These are phyloP conservation scores for Boletus huronensis DNA, from an alignment of 768 basidiomycete species.

Conservation along the genomic window DNA sequence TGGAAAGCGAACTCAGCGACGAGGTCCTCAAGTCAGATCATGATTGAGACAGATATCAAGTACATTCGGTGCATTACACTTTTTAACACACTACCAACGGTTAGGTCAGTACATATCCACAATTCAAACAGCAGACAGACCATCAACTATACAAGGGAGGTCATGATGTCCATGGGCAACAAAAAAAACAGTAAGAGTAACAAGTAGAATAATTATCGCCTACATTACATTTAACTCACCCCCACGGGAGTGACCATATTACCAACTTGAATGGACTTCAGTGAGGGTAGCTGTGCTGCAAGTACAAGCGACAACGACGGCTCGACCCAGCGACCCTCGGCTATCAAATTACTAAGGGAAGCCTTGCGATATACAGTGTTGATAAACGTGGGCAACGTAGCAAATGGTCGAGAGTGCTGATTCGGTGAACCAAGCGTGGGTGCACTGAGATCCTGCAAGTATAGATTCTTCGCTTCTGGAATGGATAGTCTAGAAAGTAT, in stretches of 20 bases:
- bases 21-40: not conserved
- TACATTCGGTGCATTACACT: slow-evolving; percentile 1
- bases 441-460: slow-evolving; percentile 41
- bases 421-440: not conserved
- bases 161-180: slow-evolving; percentile 1
- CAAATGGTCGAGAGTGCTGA: slow-evolving; percentile 32
- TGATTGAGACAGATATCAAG: not conserved
- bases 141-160: not conserved
- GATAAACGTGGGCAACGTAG: slow-evolving; percentile 32
- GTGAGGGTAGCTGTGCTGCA: slow-evolving; percentile 8
- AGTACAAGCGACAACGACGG: slow-evolving; percentile 11
- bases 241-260: not conserved
- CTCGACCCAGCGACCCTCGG: slow-evolving; percentile 30
- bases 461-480: slow-evolving; percentile 46
- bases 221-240: slow-evolving; percentile 10
- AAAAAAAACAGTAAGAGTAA: not conserved
- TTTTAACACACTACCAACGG: not conserved
- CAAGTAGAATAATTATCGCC: slow-evolving; percentile 1
- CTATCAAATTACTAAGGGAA: slow-evolving; percentile 10
- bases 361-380: slow-evolving; percentile 5
- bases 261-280: slow-evolving; percentile 15
- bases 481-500: slow-evolving; percentile 49
- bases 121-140: slow-evolving; percentile 4
- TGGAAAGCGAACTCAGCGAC: no score
- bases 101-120: slow-evolving; percentile 2